Percentiles rank a stretch among this genome's conserved stretches.
Conservation (phyloP, 208 protist species). For the Blechomonas ayalai region DNA sequence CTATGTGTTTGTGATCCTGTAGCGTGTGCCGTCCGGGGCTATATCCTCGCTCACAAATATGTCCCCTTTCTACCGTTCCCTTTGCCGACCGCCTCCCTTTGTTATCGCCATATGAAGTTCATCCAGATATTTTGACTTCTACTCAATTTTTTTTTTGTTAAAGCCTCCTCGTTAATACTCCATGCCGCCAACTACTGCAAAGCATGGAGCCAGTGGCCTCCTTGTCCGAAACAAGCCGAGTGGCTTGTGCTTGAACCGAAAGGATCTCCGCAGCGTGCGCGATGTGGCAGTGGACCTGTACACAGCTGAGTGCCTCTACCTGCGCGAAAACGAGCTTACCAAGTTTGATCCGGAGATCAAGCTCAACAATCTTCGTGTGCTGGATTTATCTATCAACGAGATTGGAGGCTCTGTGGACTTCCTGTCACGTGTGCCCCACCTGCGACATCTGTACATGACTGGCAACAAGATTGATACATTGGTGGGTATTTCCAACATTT, state of each 20-base stretch:
- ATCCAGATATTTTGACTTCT: too few species aligned
- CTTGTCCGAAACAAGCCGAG: conserved; percentile 52
- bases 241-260: conserved; percentile 77
- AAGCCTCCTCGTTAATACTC: too few species aligned
- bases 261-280: conserved; percentile 73
- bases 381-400: conserved; percentile 91
- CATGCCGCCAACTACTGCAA: conserved; percentile 18
- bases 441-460: conserved; percentile 90
- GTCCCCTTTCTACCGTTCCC: too few species aligned
- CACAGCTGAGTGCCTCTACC: conserved; percentile 86
- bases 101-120: too few species aligned
- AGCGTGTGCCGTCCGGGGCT: too few species aligned
- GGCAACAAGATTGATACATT: conserved; percentile 90
- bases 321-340: conserved; percentile 88
- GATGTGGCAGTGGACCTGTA: conserved; percentile 70
- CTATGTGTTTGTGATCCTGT: too few species aligned
- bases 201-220: conserved; percentile 33
- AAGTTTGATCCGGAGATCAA: conserved; percentile 76
- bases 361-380: conserved; percentile 80
- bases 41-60: too few species aligned
- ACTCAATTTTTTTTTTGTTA: conserved; percentile 9
- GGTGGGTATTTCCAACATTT: conserved; percentile 68
- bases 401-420: conserved; percentile 84
- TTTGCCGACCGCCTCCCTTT: too few species aligned
- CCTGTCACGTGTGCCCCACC: conserved; percentile 58